These are phyloP conservation scores for Cymodocea nodosa DNA, from an alignment of 116 monocot species.

Conservation along the genomic window DNA sequence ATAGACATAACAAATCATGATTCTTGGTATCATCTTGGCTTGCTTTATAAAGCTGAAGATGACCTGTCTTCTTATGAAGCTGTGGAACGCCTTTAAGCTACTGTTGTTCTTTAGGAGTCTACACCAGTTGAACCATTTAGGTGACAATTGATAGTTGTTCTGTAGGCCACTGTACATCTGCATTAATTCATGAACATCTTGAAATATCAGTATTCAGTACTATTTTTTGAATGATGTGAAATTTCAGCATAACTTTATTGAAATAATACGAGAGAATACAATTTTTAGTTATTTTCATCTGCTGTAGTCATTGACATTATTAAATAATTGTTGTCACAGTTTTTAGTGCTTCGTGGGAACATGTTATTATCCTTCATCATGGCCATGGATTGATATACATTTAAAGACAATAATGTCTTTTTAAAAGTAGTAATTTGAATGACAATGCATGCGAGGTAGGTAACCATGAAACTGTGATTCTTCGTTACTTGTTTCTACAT, in stretches of 20 bases:
- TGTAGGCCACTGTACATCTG: constrained; percentile 5
- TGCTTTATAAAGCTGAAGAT: constrained; percentile 42
- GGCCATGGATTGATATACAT: no score
- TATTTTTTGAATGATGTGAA: neutral
- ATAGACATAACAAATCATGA: constrained; percentile 61
- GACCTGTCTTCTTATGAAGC: constrained; percentile 34
- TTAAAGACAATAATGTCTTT: no score
- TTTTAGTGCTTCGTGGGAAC: no score
- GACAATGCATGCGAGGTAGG: no score
- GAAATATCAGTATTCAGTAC: neutral
- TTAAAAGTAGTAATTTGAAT: no score
- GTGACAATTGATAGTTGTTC: constrained; percentile 16
- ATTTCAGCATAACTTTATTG: neutral
- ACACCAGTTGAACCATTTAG: constrained; percentile 83
- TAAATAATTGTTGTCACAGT: no score
- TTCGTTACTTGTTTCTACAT: no score
- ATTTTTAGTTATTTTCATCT: neutral
- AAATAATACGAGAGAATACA: neutral
- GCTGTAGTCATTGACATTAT: no score
- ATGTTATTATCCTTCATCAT: no score
- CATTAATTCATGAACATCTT: neutral
- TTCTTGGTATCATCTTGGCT: constrained; percentile 78
- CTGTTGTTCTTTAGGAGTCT: constrained; percentile 71
- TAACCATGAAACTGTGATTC: no score
- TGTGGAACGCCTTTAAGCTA: constrained; percentile 81